These are phyloP conservation scores for Lentinula novae-zelandiae DNA, from an alignment of 1,284 basidiomycete species.

Conservation along the genomic window DNA sequence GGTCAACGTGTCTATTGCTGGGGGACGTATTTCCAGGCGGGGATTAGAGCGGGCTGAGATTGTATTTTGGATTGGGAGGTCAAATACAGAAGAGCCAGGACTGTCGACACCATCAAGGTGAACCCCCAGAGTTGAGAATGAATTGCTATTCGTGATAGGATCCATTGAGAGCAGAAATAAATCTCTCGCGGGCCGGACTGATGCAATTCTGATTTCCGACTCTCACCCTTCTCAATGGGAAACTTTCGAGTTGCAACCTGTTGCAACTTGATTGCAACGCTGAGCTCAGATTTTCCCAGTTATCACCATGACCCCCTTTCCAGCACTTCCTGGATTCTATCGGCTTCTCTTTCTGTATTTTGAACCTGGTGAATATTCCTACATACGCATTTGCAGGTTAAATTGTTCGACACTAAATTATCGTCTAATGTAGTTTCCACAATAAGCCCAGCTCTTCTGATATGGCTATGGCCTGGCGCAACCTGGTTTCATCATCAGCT, in stretches of 20 bases:
- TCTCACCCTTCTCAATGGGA: too few relatives aligned
- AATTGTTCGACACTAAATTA: not conserved
- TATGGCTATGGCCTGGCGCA: constrained; percentile 60
- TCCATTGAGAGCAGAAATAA: not conserved
- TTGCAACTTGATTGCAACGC: too few relatives aligned
- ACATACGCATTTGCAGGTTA: not conserved
- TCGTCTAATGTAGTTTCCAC: constrained; percentile 44
- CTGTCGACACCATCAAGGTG: constrained; percentile 32
- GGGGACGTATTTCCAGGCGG: constrained; percentile 18
- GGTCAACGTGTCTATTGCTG: not conserved
- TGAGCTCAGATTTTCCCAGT: too few relatives aligned
- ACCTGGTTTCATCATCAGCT: constrained; percentile 71
- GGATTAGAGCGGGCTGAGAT: constrained; percentile 5
- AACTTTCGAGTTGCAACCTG: too few relatives aligned
- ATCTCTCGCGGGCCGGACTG: not conserved
- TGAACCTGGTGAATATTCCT: constrained; percentile 54
- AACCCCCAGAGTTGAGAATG: not conserved
- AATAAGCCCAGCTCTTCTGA: constrained; percentile 52
- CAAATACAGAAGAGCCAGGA: constrained; percentile 68
- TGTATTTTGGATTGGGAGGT: constrained; percentile 50
- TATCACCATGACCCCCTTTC: constrained; percentile 38
- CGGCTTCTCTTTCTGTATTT: constrained; percentile 63
- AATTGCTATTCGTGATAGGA: not conserved
- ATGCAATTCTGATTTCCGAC: too few relatives aligned
- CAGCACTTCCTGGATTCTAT: constrained; percentile 66